Evolutionary conservation across 495 filamentous ascomycete species (phyloP), one percentile per base, ranked within the genome.

Genomic region (Lophiostoma macrostomum): DNA sequence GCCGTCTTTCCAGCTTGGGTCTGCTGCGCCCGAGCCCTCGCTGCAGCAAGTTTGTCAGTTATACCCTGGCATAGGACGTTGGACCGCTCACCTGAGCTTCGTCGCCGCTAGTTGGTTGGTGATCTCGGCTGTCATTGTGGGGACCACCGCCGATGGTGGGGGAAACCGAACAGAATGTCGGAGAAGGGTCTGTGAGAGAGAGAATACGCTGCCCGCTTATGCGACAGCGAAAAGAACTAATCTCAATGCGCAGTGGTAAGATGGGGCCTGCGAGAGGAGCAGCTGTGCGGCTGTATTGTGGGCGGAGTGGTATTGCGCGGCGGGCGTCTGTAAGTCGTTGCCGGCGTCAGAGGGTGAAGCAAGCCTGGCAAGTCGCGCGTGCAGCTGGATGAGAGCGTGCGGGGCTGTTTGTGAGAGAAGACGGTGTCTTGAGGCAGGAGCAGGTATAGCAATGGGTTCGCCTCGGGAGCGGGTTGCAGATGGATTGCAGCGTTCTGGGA

Each of bases 1-100:
- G 46, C 77, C 80, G 46, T 83, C 80, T 69, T 88, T 94, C 85
- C 88, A 91, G 65, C 85, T 82, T 22, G 80, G 76, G 22, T 84
- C 79, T 60, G 77, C 64, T 16, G 53, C 70, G 61, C 60, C 67
- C 65, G 68, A 82, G 81, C 65, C 80, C 10, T 63, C 56, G 20
- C 56, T 66, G 24, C 31, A 32, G 8, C 11, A 25, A 1, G 16
- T 18, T n/a, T 25, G 48, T 53, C 14, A 64, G 52, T 18, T 13
- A 37, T 12, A 38, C 8, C 11, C 6, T 4, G 24, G 31, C 16
- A 7, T 38, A 40, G 24, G 2, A 37, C 25, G 20, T 19, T 14
- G 36, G 32, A 48, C 50, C 38, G 69, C 76, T 66, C 71, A 88
- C 84, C 77, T 82, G 55, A 95, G 73, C 52, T 79, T 85, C 49